Evolutionary conservation across 352 stramenopile genomes (phyloP).

Genomic region (Phytopythium cucurbitacearum): DNA sequence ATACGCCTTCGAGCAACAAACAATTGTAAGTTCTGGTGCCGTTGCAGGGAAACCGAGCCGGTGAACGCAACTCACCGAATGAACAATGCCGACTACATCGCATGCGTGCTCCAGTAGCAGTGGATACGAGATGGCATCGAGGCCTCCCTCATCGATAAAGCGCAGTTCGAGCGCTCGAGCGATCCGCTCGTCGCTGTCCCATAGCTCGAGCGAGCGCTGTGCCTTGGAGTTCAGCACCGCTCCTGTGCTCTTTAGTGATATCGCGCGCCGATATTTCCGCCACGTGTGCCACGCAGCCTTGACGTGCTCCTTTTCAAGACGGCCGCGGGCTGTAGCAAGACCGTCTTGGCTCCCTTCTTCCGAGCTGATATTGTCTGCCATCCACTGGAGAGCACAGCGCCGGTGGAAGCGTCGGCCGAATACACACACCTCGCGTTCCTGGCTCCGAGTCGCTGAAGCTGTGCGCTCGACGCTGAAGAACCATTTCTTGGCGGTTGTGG

Average conservation of each 20-base stretch:
- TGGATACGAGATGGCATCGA: constrained; percentile 29
- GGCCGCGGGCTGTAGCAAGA: constrained; percentile 22
- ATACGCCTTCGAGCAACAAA: constrained; percentile 15
- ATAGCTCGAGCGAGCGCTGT: constrained; percentile 51
- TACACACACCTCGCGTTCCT: constrained; percentile 26
- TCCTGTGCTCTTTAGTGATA: constrained; percentile 2
- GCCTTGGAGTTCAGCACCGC: constrained; percentile 35
- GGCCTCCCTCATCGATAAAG: constrained; percentile 18
- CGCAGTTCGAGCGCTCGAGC: constrained; percentile 31
- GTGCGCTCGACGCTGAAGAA: constrained; percentile 38
- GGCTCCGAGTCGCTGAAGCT: neutral
- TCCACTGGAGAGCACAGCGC: constrained; percentile 55
- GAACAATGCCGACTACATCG: constrained; percentile 45
- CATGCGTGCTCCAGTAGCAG: constrained; percentile 35
- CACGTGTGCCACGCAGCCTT: constrained; percentile 69
- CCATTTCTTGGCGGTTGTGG: constrained; percentile 72
- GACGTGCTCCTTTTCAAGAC: constrained; percentile 57
- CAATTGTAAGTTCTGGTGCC: constrained; percentile 11
- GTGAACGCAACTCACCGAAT: constrained; percentile 18
- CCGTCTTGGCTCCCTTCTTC: too few relatives aligned
- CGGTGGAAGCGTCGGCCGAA: constrained; percentile 58
- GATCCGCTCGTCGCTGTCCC: constrained; percentile 59
- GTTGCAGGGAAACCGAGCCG: constrained; percentile 7
- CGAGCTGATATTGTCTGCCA: constrained; percentile 12
- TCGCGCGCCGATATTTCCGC: constrained; percentile 53